Evolutionary conservation across 208 protist species (phyloP).

Genomic region (Leishmania guyanensis): DNA sequence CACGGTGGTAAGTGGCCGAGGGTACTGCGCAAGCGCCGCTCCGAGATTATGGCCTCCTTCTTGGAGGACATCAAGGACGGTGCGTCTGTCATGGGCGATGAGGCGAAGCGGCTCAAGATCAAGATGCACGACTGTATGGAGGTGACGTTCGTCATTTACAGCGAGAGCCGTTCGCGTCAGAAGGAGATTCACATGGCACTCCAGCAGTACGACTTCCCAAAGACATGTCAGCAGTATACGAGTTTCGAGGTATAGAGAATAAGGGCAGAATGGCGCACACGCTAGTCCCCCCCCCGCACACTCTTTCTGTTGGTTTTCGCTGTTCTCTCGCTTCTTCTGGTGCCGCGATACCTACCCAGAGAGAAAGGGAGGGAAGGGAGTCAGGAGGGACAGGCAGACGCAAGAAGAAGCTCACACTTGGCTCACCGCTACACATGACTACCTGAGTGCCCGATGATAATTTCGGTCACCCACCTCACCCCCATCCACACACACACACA

Average conservation of each 20-base stretch:
- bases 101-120: constrained; percentile 39
- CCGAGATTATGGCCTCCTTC: constrained; percentile 34
- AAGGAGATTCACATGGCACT: constrained; percentile 39
- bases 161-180: constrained; percentile 28
- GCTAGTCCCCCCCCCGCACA: neutral
- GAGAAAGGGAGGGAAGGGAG: neutral
- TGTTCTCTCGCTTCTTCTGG: neutral
- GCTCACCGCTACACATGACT: neutral
- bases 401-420: neutral
- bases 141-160: constrained; percentile 46
- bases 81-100: constrained; percentile 29
- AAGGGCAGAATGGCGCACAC: neutral
- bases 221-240: constrained; percentile 38
- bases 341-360: neutral
- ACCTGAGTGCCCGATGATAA: neutral
- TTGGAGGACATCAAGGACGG: constrained; percentile 40
- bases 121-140: constrained; percentile 42
- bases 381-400: neutral
- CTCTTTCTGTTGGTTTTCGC: neutral
- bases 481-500: neutral
- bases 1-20: constrained; percentile 50
- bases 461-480: neutral
- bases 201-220: constrained; percentile 47
- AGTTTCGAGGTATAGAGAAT: constrained; percentile 5
- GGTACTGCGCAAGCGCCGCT: constrained; percentile 26